Evolutionary conservation across 164 flowering plant species (phyloP), one percentile per base, ranked within the genome.

Genomic region (Kalanchoe fedtschenkoi): DNA sequence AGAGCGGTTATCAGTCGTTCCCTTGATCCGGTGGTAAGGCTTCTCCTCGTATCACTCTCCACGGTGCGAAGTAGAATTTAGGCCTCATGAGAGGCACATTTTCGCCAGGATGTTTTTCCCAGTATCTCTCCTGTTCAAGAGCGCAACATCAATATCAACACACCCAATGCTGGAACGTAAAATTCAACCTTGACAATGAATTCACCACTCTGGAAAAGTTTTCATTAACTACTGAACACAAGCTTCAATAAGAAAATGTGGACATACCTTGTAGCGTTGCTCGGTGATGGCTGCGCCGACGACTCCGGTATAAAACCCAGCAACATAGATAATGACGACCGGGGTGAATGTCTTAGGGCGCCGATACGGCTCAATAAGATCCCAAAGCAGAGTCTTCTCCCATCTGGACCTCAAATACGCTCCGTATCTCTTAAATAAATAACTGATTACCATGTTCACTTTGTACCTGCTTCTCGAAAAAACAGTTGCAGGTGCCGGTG

Each of bases 61-160:
- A 91, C 51, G 88, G 88, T 21, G 93, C 96, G 16, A 54, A 63
- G 66, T 91, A 88, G 66, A 83, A 88, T 59, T 66, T 80, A 6
- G 97, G 97, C 64, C 66, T n/a, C n/a, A n/a, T 91, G 2, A 91
- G 57, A 22, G 96, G 95, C 35, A 84, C 91, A 11, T 68, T 78
- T 70, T 89, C 80, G 39, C 98, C 96, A 34, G 98, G 96, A 42
- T 91, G 98, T 10, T 86, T 91, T n/a, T 91, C 96, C 96, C 98
- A 89, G 71, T 85, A 89, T 60, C 82, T 89, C 68, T 91, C 98
- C 98, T 91, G 89, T 39, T 62, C 65, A 58, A 60, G n/a, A 56
- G 6, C 55, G 65, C n/a, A 63, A 28, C 54, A 13, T 62, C 41
- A 42, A 32, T 30, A 33, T 42, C 2, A 24, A 13, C 0, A n/a